These are phyloP conservation scores for Silene latifolia DNA, from an alignment of 148 eudicot genomes.

Conservation along the genomic window DNA sequence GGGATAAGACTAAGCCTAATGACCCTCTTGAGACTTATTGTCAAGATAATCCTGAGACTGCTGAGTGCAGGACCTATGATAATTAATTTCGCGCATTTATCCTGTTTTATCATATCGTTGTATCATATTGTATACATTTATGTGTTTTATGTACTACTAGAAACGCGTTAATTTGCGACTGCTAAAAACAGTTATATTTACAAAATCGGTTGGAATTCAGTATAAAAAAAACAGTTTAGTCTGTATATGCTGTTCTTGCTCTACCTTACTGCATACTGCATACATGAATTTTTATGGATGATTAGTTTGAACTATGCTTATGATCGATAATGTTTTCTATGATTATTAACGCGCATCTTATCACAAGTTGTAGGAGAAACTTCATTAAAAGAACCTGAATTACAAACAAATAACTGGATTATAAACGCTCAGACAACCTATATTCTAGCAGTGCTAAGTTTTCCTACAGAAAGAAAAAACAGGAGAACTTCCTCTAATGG, in stretches of 20 bases:
- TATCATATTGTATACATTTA: constrained; percentile 13
- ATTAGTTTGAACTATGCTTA: not conserved
- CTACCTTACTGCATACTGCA: not conserved
- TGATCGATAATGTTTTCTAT: no score
- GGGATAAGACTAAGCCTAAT: constrained; percentile 57
- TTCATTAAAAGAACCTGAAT: no score
- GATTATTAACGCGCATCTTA: no score
- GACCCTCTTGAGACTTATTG: constrained; percentile 71
- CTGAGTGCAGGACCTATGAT: constrained; percentile 92
- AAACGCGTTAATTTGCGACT: not conserved
- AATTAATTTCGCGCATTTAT: constrained; percentile 20
- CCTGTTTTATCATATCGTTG: not conserved
- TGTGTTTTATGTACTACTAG: not conserved
- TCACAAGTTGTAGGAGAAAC: no score
- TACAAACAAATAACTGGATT: no score
- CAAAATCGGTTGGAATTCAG: not conserved
- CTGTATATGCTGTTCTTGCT: not conserved
- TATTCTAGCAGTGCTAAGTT: no score
- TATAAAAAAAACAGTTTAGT: not conserved
- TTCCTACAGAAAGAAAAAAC: no score
- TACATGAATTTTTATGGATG: not conserved
- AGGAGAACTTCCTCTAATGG: no score
- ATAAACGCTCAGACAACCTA: no score
- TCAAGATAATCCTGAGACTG: constrained; percentile 79
- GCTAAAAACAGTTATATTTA: not conserved